A percentile compares a stretch with the other conserved stretches of the same genome.
Evolutionary conservation across 176 grass and related monocot species (phyloP).

Genomic region (Luzula sylvatica): DNA sequence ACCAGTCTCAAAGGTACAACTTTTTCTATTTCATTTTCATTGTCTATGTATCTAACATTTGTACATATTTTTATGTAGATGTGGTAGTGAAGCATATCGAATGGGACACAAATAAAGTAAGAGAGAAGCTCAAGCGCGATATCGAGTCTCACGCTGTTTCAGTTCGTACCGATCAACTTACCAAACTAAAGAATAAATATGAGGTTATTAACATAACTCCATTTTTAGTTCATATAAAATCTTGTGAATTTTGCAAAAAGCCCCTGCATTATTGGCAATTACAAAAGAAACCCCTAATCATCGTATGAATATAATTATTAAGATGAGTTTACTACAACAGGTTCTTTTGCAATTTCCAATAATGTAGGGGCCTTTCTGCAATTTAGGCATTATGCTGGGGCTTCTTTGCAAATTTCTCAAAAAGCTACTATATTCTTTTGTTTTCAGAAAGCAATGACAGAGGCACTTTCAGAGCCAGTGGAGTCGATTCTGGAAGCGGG

Average conservation of each 20-base stretch:
- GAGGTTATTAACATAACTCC: conserved; percentile 40
- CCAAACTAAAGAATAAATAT: conserved; percentile 50
- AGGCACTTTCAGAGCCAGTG: conserved; percentile 54
- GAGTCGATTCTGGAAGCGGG: conserved; percentile 58
- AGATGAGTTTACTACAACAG: neutral
- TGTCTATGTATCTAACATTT: neutral
- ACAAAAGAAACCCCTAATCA: too few species aligned
- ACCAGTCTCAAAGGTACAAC: conserved; percentile 40
- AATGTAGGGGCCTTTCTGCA: too few species aligned
- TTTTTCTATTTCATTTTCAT: neutral
- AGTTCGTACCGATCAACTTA: conserved; percentile 36
- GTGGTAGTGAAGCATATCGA: conserved; percentile 36
- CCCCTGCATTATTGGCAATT: too few species aligned
- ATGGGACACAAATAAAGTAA: conserved; percentile 52
- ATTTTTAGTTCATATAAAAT: too few species aligned
- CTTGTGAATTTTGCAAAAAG: too few species aligned
- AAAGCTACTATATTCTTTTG: conserved; percentile 12
- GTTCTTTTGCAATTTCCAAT: too few species aligned
- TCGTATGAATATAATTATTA: too few species aligned
- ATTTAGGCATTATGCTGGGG: neutral
- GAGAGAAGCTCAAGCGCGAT: conserved; percentile 45
- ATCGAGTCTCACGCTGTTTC: conserved; percentile 45
- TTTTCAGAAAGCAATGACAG: conserved; percentile 49
- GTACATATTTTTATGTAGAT: conserved; percentile 28
- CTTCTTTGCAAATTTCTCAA: neutral